Conservation (phyloP, 163 green algal species). For the Trebouxia gelatinosa region DNA sequence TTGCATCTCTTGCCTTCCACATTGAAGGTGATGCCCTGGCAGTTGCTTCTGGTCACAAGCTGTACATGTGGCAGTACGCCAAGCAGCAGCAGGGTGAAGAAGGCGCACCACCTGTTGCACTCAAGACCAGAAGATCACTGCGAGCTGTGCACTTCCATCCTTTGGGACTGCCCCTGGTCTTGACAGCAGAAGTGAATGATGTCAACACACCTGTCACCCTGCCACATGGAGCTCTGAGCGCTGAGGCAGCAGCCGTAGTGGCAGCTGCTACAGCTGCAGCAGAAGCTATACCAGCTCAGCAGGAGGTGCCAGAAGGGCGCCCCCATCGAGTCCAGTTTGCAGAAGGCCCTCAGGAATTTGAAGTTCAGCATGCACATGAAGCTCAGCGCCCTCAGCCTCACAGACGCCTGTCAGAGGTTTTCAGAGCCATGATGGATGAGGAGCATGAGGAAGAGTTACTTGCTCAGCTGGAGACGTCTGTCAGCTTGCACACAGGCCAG, state of each 20-base stretch:
- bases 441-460: constrained; percentile 14
- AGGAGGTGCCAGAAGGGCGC: not conserved
- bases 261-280: not conserved
- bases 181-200: constrained; percentile 84
- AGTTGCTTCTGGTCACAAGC: constrained; percentile 88
- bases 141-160: constrained; percentile 92
- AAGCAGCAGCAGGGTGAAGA: constrained; percentile 4
- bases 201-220: constrained; percentile 5
- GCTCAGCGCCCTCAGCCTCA: not conserved
- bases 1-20: constrained; percentile 89
- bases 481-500: not conserved
- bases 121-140: constrained; percentile 61
- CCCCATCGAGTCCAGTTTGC: too few species aligned
- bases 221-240: not conserved
- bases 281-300: not conserved
- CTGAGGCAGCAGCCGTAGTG: not conserved
- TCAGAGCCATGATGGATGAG: not conserved
- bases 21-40: constrained; percentile 65
- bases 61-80: constrained; percentile 83
- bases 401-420: constrained; percentile 1
- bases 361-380: not conserved
- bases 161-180: constrained; percentile 67
- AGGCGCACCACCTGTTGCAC: constrained; percentile 11
- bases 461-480: constrained; percentile 1
- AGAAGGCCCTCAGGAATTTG: not conserved